Evolutionary conservation across 1,284 basidiomycete genomes (phyloP).

Genomic region (Austroboletus niveus): DNA sequence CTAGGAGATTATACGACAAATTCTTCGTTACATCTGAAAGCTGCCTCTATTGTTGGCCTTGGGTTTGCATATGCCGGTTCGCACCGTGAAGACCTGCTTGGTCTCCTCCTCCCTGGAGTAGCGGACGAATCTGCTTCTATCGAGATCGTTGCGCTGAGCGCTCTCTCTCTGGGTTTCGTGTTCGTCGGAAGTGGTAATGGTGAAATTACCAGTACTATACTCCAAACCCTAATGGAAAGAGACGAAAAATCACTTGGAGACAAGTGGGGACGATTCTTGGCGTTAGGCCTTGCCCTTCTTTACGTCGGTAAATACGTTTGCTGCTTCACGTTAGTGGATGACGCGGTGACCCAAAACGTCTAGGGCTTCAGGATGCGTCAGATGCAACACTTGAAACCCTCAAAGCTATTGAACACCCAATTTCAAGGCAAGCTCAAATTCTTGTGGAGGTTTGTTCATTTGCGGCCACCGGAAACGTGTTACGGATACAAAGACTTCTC

Average conservation of each 20-base stretch:
- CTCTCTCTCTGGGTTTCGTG: conserved; percentile 90
- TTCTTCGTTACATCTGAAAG: conserved; percentile 81
- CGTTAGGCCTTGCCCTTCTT: conserved; percentile 85
- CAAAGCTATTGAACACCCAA: conserved; percentile 92
- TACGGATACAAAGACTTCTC: conserved; percentile 92
- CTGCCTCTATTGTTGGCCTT: conserved; percentile 86
- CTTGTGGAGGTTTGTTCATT: conserved; percentile 94
- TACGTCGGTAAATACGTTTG: conserved; percentile 72
- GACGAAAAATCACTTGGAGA: conserved; percentile 77
- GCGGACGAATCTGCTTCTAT: conserved; percentile 82
- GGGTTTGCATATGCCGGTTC: conserved; percentile 95
- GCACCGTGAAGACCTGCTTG: conserved; percentile 84
- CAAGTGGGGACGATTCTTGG: conserved; percentile 94
- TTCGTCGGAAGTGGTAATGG: conserved; percentile 96
- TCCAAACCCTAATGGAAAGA: conserved; percentile 92
- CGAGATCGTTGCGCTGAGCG: conserved; percentile 86
- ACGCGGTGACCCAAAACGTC: conserved; percentile 7
- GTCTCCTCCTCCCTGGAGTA: conserved; percentile 75
- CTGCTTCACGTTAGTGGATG: background rate
- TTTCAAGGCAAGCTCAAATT: conserved; percentile 89
- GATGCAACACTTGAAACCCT: conserved; percentile 96
- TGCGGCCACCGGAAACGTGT: conserved; percentile 94
- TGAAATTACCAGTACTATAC: conserved; percentile 86
- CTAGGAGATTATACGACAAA: conserved; percentile 92
- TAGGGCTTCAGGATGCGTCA: conserved; percentile 86